Base-by-base conservation (phyloP, 2,329 filamentous ascomycete species). In the Botrytis porri region DNA sequence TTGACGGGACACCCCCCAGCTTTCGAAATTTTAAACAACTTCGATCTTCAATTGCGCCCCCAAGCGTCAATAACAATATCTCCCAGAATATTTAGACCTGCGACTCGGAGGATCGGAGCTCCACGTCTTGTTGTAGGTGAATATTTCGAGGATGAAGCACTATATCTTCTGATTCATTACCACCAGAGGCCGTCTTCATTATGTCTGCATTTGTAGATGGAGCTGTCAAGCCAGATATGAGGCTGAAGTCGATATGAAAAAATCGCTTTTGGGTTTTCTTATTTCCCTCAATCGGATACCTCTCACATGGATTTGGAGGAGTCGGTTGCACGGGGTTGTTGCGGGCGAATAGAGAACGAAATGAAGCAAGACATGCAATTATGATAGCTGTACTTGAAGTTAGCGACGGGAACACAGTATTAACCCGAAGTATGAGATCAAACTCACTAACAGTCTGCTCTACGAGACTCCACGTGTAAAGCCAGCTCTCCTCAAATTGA, bases 401-500 rank as follows among this genome's bases (percentile, higher is more conserved):
- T 8, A 35, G 16, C 14, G 22, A 25, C 35, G 20, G 35, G 16
- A 29, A 41, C 9, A 45, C 29, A 4, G 9, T 25, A 48, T 51
- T 14, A 29, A 18, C 6, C 25, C 0, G 3, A n/a, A 3, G 29
- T 32, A n/a, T 29, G 10, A 25, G 8, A 18, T 9, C 5, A 32
- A 48, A 41, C 57, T 3, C 61, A 61, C 66, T 35, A 41, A 60
- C 41, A 48, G 51, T 60, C 29, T 25, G 10, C 39, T 61, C 66
- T 7, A 70, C 59, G 5, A 32, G 16, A 35, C 57, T 59, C 66
- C 54, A 70, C 25, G 59, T 60, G 39, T 70, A 70, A 22, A 70
- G 39, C 66, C 66, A 70, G 4, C 51, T 32, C 4, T 25, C 39
- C 10, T 70, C 66, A 7, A 48, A 20, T 20, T 37, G n/a, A 22